phyloP scores from a whole-genome alignment of 306 rosid genomes.

The Lupinus albus region DNA sequence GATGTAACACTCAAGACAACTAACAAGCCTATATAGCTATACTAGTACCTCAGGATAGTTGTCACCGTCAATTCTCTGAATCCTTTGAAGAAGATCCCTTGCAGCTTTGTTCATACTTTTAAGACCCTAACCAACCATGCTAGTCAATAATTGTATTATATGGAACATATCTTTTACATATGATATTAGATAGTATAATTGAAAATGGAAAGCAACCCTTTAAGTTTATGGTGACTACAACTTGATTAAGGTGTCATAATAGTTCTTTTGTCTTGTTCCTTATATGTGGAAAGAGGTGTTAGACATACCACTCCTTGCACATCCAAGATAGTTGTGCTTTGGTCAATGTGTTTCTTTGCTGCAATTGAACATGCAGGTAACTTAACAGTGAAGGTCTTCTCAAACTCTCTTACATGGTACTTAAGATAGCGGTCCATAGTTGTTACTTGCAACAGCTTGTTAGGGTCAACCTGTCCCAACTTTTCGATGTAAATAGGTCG shows the following conservation, averaged over 20 bases:
- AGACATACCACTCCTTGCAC: conserved; percentile 91
- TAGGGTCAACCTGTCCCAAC: conserved; percentile 80
- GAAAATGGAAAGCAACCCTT: background rate
- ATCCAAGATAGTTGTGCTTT: conserved; percentile 93
- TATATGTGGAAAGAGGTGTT: background rate
- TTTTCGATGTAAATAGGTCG: conserved; percentile 87
- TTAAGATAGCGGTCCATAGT: conserved; percentile 85
- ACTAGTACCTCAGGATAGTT: conserved; percentile 88
- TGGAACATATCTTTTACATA: conserved; percentile 1
- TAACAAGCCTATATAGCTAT: background rate
- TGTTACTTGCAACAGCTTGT: conserved; percentile 83
- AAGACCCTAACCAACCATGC: conserved; percentile 59
- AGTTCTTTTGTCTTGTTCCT: background rate
- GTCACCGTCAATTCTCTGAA: conserved; percentile 95
- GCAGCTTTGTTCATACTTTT: conserved; percentile 83
- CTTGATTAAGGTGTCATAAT: background rate
- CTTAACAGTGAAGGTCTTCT: conserved; percentile 74
- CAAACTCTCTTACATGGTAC: conserved; percentile 84
- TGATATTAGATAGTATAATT: background rate
- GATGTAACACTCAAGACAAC: background rate
- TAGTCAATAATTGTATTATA: background rate
- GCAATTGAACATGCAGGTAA: conserved; percentile 88
- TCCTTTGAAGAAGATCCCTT: conserved; percentile 77
- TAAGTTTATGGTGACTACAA: background rate
- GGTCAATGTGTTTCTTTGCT: conserved; percentile 87